Evolutionary conservation across 176 grass and related monocot genomes (phyloP), one percentile per base, ranked within the genome.

Genomic region (Carex scoparia): DNA sequence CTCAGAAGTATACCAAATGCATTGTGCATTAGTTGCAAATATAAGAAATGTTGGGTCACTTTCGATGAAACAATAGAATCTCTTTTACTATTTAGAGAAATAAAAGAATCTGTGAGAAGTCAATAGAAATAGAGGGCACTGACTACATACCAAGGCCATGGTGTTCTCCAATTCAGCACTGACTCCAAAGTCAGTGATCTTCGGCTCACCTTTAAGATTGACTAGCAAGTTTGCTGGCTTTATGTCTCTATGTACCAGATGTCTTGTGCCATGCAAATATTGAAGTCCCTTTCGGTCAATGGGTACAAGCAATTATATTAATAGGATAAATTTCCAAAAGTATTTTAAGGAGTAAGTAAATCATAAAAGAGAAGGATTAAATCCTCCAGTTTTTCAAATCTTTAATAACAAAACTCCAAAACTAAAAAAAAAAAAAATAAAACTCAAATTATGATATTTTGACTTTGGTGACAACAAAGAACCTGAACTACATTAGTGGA

Each of bases 191-290:
- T 98, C 96, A 56, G 91, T 95, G 71, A 98, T 95, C 79, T 98
- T 98, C 8, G 90, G 79, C 16, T 98, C 91, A 0, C 96, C 93
- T 74, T 91, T 98, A 19, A 98, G 91, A 85, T 93, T 98, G 90
- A 98, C 81, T 70, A 98, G 88, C 59, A 98, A 63, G 93, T 98
- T 98, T 76, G 96, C 96, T 66, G 96, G 96, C 84, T 98, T 98
- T 93, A 98, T 92, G 87, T 98, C 95, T 88, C 93, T 94, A 90
- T 98, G 96, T 59, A 98, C 96, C 65, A 98, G 83, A 88, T 94
- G 93, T 35, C 91, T 98, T 63, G 86, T 91, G 57, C 89, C 89
- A 87, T 98, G 96, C 85, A 98, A 89, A 82, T 95, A 98, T 35
- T 79, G 87, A 71, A 98, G 78, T 79, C 96, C 93, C 96, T 98